Conservation (phyloP, 1,139 yeast species). For the Nakaseomyces uthaithaninus region DNA sequence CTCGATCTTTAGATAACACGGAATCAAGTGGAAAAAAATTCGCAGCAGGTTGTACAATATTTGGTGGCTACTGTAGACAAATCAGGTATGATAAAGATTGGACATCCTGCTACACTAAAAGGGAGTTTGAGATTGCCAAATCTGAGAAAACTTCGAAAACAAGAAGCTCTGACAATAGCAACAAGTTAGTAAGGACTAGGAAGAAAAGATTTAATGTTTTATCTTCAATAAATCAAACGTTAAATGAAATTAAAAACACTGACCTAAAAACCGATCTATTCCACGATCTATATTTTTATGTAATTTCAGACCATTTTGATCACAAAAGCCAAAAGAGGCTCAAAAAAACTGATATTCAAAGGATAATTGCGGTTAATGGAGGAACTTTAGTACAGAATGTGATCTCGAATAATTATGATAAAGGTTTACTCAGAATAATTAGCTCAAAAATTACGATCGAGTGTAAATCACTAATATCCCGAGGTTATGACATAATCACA, state of each 20-base stretch:
- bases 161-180: neutral
- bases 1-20: slow-evolving; percentile 57
- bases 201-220: slow-evolving; percentile 1
- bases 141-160: slow-evolving; percentile 11
- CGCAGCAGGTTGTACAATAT: slow-evolving; percentile 60
- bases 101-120: slow-evolving; percentile 48
- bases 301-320: slow-evolving; percentile 39
- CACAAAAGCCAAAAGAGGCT: slow-evolving; percentile 30
- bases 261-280: slow-evolving; percentile 27
- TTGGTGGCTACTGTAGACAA: slow-evolving; percentile 65
- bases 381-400: slow-evolving; percentile 37
- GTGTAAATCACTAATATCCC: slow-evolving; percentile 37
- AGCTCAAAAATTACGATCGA: slow-evolving; percentile 45
- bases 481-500: slow-evolving; percentile 51
- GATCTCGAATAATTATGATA: slow-evolving; percentile 11
- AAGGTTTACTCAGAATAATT: slow-evolving; percentile 29
- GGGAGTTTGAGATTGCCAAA: slow-evolving; percentile 43
- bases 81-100: slow-evolving; percentile 63
- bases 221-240: slow-evolving; percentile 3
- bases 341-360: slow-evolving; percentile 34
- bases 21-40: slow-evolving; percentile 39
- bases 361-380: slow-evolving; percentile 42
- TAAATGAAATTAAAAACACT: slow-evolving; percentile 2
- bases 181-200: slow-evolving; percentile 13
- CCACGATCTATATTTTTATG: slow-evolving; percentile 33